A percentile compares a stretch with the other conserved stretches of the same genome.
These are phyloP conservation scores for Backusella parvicylindrica DNA, from an alignment of 192 early-diverging fungal species.

Conservation along the genomic window DNA sequence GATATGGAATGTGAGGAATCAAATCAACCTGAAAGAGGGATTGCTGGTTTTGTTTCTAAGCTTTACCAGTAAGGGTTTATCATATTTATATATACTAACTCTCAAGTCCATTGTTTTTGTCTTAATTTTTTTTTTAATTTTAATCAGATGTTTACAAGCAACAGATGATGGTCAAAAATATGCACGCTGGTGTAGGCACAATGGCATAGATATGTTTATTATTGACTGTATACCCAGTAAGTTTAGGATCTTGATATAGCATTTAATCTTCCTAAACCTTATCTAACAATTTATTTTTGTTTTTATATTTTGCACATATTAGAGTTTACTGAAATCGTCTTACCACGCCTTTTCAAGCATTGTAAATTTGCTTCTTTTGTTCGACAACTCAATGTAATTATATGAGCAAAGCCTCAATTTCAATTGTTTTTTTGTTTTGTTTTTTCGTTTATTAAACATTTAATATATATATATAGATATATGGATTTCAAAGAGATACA, in stretches of 20 bases:
- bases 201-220: conserved; percentile 40
- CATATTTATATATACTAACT: background rate
- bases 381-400: conserved; percentile 43
- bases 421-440: too few species aligned
- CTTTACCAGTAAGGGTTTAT: conserved; percentile 30
- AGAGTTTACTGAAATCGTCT: conserved; percentile 42
- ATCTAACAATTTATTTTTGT: background rate
- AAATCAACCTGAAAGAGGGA: conserved; percentile 20
- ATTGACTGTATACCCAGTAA: conserved; percentile 40
- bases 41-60: conserved; percentile 38
- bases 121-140: background rate
- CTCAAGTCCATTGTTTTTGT: background rate
- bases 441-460: too few species aligned
- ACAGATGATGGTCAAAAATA: conserved; percentile 36
- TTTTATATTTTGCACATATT: background rate
- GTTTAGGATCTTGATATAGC: background rate
- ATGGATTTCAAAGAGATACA: conserved; percentile 46
- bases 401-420: background rate
- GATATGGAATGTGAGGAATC: conserved; percentile 19
- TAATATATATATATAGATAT: too few species aligned
- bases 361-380: conserved; percentile 52
- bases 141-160: conserved; percentile 29
- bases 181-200: conserved; percentile 31
- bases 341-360: conserved; percentile 45
- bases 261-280: background rate